Conservation (phyloP, 75 land plant species). For the Selaginella moellendorffii region DNA sequence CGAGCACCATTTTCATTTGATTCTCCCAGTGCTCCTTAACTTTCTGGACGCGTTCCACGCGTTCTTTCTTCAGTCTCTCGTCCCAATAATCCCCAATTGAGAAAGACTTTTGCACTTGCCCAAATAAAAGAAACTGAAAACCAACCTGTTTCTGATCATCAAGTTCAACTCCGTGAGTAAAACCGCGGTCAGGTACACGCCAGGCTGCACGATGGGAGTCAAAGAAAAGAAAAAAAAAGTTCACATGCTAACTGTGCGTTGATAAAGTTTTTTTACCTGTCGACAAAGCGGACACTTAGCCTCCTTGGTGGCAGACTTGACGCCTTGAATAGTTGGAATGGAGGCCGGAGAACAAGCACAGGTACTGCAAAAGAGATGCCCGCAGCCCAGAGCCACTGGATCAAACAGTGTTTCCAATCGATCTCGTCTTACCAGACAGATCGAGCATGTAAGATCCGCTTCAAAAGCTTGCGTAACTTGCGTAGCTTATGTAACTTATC, state of each 20-base stretch:
- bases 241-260: not conserved
- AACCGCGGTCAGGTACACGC: conserved; percentile 49
- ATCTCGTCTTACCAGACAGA: conserved; percentile 51
- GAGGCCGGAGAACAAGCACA: conserved; percentile 19
- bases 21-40: too few species aligned
- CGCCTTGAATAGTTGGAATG: conserved; percentile 26
- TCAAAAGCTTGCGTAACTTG: conserved; percentile 40
- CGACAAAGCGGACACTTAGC: conserved; percentile 65
- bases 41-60: conserved; percentile 45
- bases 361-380: conserved; percentile 70
- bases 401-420: conserved; percentile 16
- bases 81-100: conserved; percentile 32
- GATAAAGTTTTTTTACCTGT: too few species aligned
- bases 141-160: too few species aligned
- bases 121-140: not conserved
- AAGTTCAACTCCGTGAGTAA: conserved; percentile 46
- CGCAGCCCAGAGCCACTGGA: conserved; percentile 37
- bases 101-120: not conserved
- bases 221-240: not conserved
- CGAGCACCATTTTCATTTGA: conserved; percentile 29
- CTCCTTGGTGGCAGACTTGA: conserved; percentile 35
- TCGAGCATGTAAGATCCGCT: conserved; percentile 57
- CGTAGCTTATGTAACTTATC: conserved; percentile 41
- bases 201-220: conserved; percentile 24
- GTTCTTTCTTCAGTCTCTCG: conserved; percentile 38